phyloP scores from a whole-genome alignment of 192 early-diverging fungal genomes.

The Rhizophagus sp. region DNA sequence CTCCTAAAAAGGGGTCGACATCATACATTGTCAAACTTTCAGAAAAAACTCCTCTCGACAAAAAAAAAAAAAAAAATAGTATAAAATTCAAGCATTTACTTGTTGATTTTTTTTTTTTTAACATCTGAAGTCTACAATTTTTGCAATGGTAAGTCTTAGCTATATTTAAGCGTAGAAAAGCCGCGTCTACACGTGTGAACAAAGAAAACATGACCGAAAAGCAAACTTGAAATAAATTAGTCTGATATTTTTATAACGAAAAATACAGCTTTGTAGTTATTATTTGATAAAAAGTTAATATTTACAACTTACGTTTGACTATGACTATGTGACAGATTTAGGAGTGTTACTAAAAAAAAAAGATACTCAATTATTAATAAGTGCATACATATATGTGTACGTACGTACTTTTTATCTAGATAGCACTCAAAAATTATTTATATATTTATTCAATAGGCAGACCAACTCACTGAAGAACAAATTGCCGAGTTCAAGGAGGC shows the following conservation, averaged over 20 bases:
- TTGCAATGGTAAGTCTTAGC: background rate
- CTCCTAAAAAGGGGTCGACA: background rate
- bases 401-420: too few species aligned
- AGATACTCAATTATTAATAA: too few species aligned
- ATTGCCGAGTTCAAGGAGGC: conserved; percentile 88
- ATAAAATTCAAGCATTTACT: background rate
- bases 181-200: background rate
- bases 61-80: background rate
- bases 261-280: too few species aligned
- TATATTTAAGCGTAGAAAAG: background rate
- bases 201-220: background rate
- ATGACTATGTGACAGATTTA: too few species aligned
- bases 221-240: background rate
- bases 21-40: background rate
- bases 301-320: too few species aligned
- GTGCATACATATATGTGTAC: too few species aligned
- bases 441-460: conserved; percentile 56
- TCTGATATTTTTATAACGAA: too few species aligned
- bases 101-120: background rate
- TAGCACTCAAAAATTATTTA: background rate
- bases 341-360: too few species aligned
- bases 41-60: background rate
- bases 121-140: background rate
- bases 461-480: conserved; percentile 87
- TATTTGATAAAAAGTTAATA: too few species aligned